Conservation (phyloP, 2,329 filamentous ascomycete genomes). For the Scedosporium dehoogii region DNA sequence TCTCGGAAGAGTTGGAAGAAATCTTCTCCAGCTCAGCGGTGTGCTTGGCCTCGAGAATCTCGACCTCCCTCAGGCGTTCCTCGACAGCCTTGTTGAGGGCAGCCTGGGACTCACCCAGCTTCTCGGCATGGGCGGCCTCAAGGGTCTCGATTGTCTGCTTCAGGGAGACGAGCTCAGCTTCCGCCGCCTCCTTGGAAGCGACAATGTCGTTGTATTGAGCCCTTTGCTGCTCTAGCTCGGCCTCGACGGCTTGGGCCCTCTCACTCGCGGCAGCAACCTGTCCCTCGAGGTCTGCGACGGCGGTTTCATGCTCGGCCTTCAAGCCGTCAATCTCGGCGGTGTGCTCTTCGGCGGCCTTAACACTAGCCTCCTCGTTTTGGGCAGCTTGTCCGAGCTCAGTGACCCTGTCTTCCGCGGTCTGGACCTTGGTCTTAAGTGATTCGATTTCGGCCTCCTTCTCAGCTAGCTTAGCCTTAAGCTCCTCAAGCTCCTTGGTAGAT, state of each 20-base stretch:
- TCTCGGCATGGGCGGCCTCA: constrained; percentile 23
- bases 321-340: constrained; percentile 33
- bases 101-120: constrained; percentile 21
- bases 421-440: constrained; percentile 45
- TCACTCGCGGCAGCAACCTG: constrained; percentile 38
- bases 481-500: constrained; percentile 42
- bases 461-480: constrained; percentile 48
- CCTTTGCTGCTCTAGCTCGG: constrained; percentile 40
- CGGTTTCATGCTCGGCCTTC: constrained; percentile 39
- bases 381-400: constrained; percentile 42
- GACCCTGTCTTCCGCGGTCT: constrained; percentile 45
- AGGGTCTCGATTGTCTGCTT: constrained; percentile 39
- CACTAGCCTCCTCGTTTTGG: constrained; percentile 26
- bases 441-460: constrained; percentile 49
- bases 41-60: constrained; percentile 43
- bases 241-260: constrained; percentile 41
- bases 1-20: constrained; percentile 31
- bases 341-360: constrained; percentile 29
- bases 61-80: constrained; percentile 34
- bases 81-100: constrained; percentile 28
- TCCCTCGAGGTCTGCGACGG: constrained; percentile 34
- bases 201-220: constrained; percentile 37
- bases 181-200: constrained; percentile 36
- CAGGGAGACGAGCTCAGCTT: constrained; percentile 36
- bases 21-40: constrained; percentile 38